Percentiles rank a stretch among this genome's conserved stretches.
phyloP scores from a whole-genome alignment of 2,329 filamentous ascomycete species.

The Iodosphaeria phyllophila region DNA sequence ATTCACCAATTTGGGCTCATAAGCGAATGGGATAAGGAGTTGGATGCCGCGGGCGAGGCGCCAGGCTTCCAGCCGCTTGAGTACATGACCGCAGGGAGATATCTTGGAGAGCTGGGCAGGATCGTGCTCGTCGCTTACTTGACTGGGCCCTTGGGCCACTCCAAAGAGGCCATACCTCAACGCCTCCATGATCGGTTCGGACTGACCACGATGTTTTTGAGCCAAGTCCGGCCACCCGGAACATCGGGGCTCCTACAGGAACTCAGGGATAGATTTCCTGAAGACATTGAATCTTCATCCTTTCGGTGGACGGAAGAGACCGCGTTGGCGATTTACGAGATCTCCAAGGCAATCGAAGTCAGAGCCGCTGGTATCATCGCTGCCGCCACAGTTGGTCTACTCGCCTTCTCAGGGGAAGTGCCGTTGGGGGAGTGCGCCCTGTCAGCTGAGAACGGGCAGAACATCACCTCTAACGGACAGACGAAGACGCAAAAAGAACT shows the following conservation, averaged over 20 bases:
- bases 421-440: no score
- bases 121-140: conserved; percentile 51
- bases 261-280: conserved; percentile 34
- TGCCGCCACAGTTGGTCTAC: conserved; percentile 50
- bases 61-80: conserved; percentile 70
- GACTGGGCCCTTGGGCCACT: conserved; percentile 20
- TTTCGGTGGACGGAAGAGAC: conserved; percentile 45
- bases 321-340: conserved; percentile 40
- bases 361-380: conserved; percentile 59
- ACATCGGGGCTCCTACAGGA: conserved; percentile 22
- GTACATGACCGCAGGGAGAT: conserved; percentile 67
- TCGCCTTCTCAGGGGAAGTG: conserved; percentile 52
- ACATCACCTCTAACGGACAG: conserved; percentile 3
- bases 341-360: conserved; percentile 51
- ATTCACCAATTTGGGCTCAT: conserved; percentile 43
- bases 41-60: conserved; percentile 47
- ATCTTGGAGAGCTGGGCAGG: conserved; percentile 59
- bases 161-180: conserved; percentile 28
- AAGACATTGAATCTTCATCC: conserved; percentile 20
- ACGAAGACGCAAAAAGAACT: conserved; percentile 16
- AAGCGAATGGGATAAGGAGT: conserved; percentile 48
- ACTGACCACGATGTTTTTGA: conserved; percentile 55
- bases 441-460: conserved; percentile 6
- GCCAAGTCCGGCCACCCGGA: conserved; percentile 42
- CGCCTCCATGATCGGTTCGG: conserved; percentile 38